Conservation (phyloP, 2,329 filamentous ascomycete species). For the Ilyonectria sp. region DNA sequence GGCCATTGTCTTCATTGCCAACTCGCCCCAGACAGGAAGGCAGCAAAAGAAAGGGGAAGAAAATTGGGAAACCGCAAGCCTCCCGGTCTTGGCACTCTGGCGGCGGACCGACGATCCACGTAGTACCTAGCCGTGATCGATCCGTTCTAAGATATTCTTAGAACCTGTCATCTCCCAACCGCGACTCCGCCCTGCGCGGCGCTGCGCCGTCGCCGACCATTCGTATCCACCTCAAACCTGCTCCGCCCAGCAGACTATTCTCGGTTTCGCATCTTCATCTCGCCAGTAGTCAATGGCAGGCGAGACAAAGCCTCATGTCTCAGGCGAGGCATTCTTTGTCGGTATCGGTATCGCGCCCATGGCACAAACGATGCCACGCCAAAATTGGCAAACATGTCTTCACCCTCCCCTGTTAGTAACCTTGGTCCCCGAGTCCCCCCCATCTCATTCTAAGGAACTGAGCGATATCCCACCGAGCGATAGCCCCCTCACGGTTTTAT, state of each 20-base stretch:
- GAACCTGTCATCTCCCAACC: constrained; percentile 14
- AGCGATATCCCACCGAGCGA: background rate
- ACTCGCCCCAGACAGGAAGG: background rate
- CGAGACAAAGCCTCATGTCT: background rate
- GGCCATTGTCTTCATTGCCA: background rate
- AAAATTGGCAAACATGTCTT: background rate
- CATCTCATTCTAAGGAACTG: too few species aligned
- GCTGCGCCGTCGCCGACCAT: constrained; percentile 3
- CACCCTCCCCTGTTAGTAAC: background rate
- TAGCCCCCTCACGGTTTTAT: background rate
- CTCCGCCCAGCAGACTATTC: background rate
- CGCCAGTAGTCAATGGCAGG: background rate
- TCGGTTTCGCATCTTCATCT: constrained; percentile 2
- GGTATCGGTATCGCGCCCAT: background rate
- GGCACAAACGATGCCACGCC: background rate
- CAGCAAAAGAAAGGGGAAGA: background rate
- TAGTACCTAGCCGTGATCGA: background rate
- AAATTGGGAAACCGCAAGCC: background rate
- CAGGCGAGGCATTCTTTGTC: background rate
- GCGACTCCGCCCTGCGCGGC: constrained; percentile 15
- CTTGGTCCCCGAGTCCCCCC: background rate
- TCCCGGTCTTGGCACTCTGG: background rate
- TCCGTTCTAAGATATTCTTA: constrained; percentile 14
- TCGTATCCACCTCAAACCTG: background rate
- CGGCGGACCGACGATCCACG: background rate